Evolutionary conservation across 345 rosid species (phyloP).

Genomic region (Eucalyptus curtisii): DNA sequence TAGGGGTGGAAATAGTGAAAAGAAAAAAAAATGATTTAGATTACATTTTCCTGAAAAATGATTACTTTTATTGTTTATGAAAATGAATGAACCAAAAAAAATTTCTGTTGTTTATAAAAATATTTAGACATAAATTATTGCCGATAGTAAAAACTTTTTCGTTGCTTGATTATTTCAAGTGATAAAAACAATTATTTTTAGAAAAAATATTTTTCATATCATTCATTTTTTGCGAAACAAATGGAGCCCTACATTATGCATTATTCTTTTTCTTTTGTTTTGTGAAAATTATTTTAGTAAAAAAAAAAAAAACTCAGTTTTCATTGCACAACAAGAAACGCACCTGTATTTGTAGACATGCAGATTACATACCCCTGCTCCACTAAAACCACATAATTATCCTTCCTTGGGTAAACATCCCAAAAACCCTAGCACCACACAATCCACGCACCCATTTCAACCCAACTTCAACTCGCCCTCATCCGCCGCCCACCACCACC

Average conservation of each 20-base stretch:
- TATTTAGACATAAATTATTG: too few species aligned
- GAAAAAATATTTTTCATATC: too few species aligned
- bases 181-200: rapidly evolving
- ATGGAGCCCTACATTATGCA: too few species aligned
- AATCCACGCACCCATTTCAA: neutral
- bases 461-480: neutral
- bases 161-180: rapidly evolving
- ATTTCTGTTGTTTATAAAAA: rapidly evolving
- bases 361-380: neutral
- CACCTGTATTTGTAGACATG: neutral
- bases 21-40: too few species aligned
- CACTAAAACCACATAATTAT: neutral
- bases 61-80: too few species aligned
- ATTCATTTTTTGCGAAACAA: too few species aligned
- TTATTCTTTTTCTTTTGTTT: neutral
- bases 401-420: neutral
- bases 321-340: neutral
- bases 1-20: too few species aligned
- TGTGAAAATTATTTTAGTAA: neutral
- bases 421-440: neutral
- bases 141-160: too few species aligned
- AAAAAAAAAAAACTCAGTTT: neutral
- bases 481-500: neutral
- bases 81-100: too few species aligned
- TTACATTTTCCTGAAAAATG: rapidly evolving